A percentile compares a stretch with the other conserved stretches of the same genome.
phyloP scores from a whole-genome alignment of 306 rosid species.

The Quercus glauca region DNA sequence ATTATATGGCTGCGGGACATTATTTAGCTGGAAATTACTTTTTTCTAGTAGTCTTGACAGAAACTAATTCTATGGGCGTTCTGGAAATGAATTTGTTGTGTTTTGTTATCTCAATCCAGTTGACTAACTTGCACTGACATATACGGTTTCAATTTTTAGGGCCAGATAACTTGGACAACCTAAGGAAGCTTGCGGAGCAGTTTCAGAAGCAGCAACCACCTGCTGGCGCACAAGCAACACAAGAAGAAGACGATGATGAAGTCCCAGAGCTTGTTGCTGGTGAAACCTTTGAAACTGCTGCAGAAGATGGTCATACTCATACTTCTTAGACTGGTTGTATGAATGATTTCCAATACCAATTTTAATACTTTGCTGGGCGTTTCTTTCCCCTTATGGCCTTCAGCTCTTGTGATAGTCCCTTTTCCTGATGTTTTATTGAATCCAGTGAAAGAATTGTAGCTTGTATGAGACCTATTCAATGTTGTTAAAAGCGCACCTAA shows the following conservation, averaged over 20 bases:
- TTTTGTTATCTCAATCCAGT: neutral
- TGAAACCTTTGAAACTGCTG: constrained; percentile 9
- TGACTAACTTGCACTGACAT: neutral
- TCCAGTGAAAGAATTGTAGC: neutral
- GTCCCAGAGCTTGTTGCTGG: constrained; percentile 5
- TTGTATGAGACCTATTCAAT: neutral
- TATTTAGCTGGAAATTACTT: neutral
- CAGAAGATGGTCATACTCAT: neutral
- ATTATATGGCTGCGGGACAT: neutral
- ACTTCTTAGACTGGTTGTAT: neutral
- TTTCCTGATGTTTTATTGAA: neutral
- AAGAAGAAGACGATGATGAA: neutral
- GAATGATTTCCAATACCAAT: neutral
- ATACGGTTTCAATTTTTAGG: neutral
- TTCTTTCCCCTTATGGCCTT: neutral
- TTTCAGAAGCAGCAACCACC: neutral
- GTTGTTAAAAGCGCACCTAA: no score
- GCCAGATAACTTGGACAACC: constrained; percentile 7
- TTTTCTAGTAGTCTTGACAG: neutral
- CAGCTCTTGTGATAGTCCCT: neutral
- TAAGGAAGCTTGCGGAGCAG: neutral
- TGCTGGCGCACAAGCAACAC: neutral
- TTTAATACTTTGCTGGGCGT: neutral
- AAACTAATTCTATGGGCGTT: neutral
- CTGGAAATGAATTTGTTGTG: neutral